Evolutionary conservation across 352 stramenopile species (phyloP), one percentile per base, ranked within the genome.

Genomic region (Globisporangium barbulae): DNA sequence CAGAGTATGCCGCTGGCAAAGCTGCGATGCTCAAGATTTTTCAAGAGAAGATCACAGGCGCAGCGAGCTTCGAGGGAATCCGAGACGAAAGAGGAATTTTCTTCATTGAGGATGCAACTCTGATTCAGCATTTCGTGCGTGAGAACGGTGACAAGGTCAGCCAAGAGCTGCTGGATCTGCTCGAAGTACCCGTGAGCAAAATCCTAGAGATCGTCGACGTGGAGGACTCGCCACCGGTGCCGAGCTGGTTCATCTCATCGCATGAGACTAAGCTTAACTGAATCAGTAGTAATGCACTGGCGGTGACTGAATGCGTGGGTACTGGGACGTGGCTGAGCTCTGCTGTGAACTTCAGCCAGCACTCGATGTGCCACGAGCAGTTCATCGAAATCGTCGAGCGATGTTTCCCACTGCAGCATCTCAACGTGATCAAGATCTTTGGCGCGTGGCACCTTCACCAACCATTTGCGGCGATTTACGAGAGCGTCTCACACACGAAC

Each of bases 201-300:
- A 21, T 22, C 7, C 1, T 41, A 5, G 28, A 17, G 5, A 5
- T n/a, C 15, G 8, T 33, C 39, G 17, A 19, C 4, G 13, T 31
- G 17, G 9, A 13, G 15, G 49, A 47, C 13, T 19, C 5, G 13
- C 30, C 30, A 3, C 17, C 5, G n/a, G 30, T 41, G 33, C 41
- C 55, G 42, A 28, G 3, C 8, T 61, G 78, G 68, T 93, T 93
- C 57, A 70, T 97, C 83, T 21, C 97, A 57, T 56, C 96, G 81
- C 17, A 97, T 69, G 33, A 89, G 78, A 47, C 97, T 28, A 42
- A 52, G 8, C 37, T 61, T 41, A 9, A 37, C 30, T 31, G n/a
- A 10, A 45, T 62, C 12, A 22, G 48, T 3, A 8, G 13, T 10
- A 25, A 54, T n/a, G 30, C 15, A 0, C 30, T 2, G 12, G 9